Base-by-base conservation (phyloP, 164 flowering plant genomes). In the Aristolochia fimbriata region DNA sequence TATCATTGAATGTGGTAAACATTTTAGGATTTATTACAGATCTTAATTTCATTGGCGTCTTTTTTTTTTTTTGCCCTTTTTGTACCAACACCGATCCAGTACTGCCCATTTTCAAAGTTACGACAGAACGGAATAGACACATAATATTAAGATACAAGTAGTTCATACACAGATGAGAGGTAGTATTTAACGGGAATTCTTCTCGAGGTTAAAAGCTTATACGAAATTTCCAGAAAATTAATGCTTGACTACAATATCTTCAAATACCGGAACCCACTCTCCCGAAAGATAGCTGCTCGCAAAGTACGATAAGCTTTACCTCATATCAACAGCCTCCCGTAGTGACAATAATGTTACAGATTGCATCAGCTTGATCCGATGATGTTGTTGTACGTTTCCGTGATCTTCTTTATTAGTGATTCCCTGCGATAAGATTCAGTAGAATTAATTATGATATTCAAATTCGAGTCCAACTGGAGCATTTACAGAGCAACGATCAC, bases 401-500 rank as follows among this genome's bases (percentile, higher is more conserved):
- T 84, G 59, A 85, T 61, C 61, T 89, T 89, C 71, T 70, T 43
- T 53, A 87, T 23, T 68, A 89, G 62, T 19, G 79, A 83, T 59
- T 86, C 86, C 85, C 96, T 88, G 87, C 51, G 70, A 67, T 60
- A 47, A n/a, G 15, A 58, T 25, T 54, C 43, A 37, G 10, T 10
- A 37, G 43, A 37, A 37, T 37, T 37, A 6, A 3, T 7, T 3
- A 37, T 2, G 30, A 27, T 2, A 2, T 27, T 5, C 2, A 27
- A 27, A 3, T 37, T 37, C 8, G 4, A 37, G 43, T 37, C 43
- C 43, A 7, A 37, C 43, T 37, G 43, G 8, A 37, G 43, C 43
- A 37, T 37, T 37, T 37, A 7, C 43, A 37, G 43, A 6, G 43
- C 43, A 5, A 27, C 30, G 5, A 27, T 27, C 30, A 27, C 30